Base-by-base conservation (phyloP, 139 green algal genomes). In the Haematococcus lacustris region DNA sequence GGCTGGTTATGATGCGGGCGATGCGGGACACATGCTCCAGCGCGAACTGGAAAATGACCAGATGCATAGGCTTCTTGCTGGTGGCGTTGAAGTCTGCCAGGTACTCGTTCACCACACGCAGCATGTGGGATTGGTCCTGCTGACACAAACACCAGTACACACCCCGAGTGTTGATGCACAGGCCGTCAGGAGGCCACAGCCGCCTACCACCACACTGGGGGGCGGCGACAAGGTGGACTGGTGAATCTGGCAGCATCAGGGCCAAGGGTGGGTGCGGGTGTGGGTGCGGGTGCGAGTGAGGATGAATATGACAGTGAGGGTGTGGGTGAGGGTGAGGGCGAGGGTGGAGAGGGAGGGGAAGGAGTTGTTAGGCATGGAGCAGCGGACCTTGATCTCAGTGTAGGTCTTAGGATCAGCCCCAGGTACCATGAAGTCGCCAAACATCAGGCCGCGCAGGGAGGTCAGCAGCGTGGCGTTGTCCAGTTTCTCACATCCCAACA, bases 381-480 rank as follows among this genome's bases (percentile, higher is more conserved):
- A n/a, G n/a, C n/a, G n/a, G n/a, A n/a, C n/a, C 59, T 73, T n/a
- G n/a, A n/a, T n/a, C n/a, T n/a, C n/a, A n/a, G n/a, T n/a, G n/a
- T n/a, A n/a, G n/a, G n/a, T 21, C 53, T 64, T 64, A 26, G 53
- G 53, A 26, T 74, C 64, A 28, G 74, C 34, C 53, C 86, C 86
- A 3, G 82, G 83, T 0, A 88, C 73, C 88, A 93, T 92, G 79
- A 89, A 95, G 76, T 95, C 87, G 1, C 82, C 88, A 71, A 93
- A 92, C 71, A 95, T 75, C 38, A 93, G 77, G 35, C 76, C 68
- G 0, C 83, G 74, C 68, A 92, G 74, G 3, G 71, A 78, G 2
- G 32, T 73, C 25, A 87, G 38, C 43, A 91, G 51, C 30, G 75
- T 51, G 0, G 70, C 71, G 37, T 87, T 78, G 38, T 68, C 62